Percentiles rank a stretch among this genome's conserved stretches.
These are phyloP conservation scores for Aspergillus bridgeri DNA, from an alignment of 495 filamentous ascomycete genomes.

Conservation along the genomic window DNA sequence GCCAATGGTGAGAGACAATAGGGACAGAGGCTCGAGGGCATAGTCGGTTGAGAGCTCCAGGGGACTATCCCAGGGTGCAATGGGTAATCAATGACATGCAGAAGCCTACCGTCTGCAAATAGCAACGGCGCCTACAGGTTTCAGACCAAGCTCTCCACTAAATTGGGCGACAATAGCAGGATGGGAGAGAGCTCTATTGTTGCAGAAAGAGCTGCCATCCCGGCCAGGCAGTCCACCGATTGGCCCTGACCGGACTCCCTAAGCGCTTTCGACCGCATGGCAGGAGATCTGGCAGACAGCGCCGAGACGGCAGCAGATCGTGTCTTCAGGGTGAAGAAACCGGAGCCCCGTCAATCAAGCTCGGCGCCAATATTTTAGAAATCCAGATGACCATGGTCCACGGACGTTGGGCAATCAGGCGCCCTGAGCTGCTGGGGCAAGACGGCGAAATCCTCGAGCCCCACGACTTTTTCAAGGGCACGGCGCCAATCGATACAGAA, in stretches of 20 bases:
- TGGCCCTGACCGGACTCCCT: neutral
- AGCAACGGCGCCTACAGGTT: slow-evolving; percentile 18
- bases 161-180: neutral
- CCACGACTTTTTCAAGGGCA: slow-evolving; percentile 5
- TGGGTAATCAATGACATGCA: neutral
- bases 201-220: slow-evolving; percentile 8
- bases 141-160: slow-evolving; percentile 1
- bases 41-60: neutral
- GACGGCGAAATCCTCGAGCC: neutral
- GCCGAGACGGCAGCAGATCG: neutral
- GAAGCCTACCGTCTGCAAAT: slow-evolving; percentile 15
- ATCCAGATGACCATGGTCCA: neutral
- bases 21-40: neutral
- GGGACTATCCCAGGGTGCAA: neutral
- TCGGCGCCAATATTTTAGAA: neutral
- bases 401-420: slow-evolving; percentile 7
- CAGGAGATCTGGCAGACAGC: neutral
- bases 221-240: neutral
- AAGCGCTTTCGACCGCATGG: neutral
- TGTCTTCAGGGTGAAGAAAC: neutral
- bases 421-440: slow-evolving; percentile 3
- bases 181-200: neutral
- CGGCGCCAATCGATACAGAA: slow-evolving; percentile 19
- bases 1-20: neutral
- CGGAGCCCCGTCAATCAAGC: neutral